Evolutionary conservation across 176 grass and related monocot species (phyloP).

Genomic region (Carex cristatella): DNA sequence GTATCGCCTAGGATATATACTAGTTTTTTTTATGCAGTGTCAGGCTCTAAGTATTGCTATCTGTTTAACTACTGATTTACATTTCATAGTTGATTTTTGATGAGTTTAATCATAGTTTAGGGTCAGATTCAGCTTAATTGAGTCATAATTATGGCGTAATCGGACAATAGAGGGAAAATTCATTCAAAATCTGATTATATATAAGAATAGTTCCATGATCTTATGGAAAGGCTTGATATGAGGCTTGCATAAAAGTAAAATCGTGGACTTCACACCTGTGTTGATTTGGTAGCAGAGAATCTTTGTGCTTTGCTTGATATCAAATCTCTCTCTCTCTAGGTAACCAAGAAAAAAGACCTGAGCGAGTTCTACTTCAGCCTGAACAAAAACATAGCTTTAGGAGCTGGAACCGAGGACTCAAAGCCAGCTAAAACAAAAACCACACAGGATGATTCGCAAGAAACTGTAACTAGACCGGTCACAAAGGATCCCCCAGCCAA

Average conservation of each 20-base stretch:
- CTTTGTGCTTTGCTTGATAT: background rate
- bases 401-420: conserved; percentile 31
- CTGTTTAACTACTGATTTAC: background rate
- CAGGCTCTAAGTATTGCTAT: background rate
- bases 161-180: background rate
- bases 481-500: conserved; percentile 19
- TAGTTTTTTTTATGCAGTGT: background rate
- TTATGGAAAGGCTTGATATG: background rate
- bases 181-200: background rate
- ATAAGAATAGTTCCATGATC: background rate
- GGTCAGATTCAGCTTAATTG: background rate
- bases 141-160: background rate
- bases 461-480: conserved; percentile 28
- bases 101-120: background rate
- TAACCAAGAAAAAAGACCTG: conserved; percentile 94
- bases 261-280: background rate
- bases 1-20: background rate
- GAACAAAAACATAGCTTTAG: conserved; percentile 80
- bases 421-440: conserved; percentile 30
- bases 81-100: background rate
- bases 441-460: conserved; percentile 23
- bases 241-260: background rate
- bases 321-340: conserved; percentile 34
- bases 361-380: conserved; percentile 96
- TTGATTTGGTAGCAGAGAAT: background rate